Conservation (phyloP, 2,329 filamentous ascomycete species). For the Didymella pomorum region DNA sequence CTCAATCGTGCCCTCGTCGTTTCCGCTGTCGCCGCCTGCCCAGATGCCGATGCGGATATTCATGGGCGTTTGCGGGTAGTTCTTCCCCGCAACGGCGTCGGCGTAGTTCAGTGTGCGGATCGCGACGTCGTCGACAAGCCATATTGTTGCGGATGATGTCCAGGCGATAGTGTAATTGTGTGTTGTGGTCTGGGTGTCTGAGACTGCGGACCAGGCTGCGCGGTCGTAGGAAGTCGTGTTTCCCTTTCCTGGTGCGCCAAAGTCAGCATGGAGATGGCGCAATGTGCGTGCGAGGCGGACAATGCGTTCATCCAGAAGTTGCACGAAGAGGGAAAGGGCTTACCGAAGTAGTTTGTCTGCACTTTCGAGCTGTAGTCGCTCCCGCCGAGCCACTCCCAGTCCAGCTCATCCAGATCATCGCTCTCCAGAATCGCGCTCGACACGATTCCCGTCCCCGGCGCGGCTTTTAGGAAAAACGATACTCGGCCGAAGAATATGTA, state of each 20-base stretch:
- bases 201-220: slow-evolving; percentile 64
- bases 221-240: slow-evolving; percentile 71
- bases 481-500: slow-evolving; percentile 86
- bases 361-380: slow-evolving; percentile 62
- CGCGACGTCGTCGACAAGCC: slow-evolving; percentile 70
- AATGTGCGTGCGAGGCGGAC: not conserved
- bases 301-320: not conserved
- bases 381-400: slow-evolving; percentile 79
- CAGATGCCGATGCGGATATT: slow-evolving; percentile 56
- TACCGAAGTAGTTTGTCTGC: slow-evolving; percentile 71
- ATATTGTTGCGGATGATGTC: slow-evolving; percentile 70
- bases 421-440: slow-evolving; percentile 81
- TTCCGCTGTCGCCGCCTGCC: slow-evolving; percentile 55
- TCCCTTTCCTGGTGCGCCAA: slow-evolving; percentile 54
- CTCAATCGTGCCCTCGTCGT: slow-evolving; percentile 63
- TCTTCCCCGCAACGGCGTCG: slow-evolving; percentile 58
- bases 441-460: slow-evolving; percentile 76
- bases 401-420: slow-evolving; percentile 83
- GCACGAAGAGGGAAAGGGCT: not conserved
- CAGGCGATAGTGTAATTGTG: slow-evolving; percentile 76
- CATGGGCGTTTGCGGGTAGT: slow-evolving; percentile 80
- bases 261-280: too few relatives aligned
- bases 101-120: slow-evolving; percentile 66
- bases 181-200: slow-evolving; percentile 59
- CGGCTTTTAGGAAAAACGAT: slow-evolving; percentile 77